Evolutionary conservation across 2,329 filamentous ascomycete genomes (phyloP).

Genomic region (Colletotrichum shisoi): DNA sequence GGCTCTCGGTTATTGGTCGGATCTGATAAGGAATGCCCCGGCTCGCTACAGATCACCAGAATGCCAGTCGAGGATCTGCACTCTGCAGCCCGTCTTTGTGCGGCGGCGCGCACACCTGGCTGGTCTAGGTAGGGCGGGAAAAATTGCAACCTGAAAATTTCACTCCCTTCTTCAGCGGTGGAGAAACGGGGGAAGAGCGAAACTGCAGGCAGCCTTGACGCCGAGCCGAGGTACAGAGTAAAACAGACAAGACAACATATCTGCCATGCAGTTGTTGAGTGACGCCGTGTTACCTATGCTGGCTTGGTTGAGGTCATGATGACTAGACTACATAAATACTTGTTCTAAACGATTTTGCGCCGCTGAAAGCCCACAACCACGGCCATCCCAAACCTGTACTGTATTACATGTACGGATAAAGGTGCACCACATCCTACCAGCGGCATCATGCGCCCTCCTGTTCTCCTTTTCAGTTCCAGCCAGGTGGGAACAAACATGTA

Average conservation of each 20-base stretch:
- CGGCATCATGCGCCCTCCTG: too few species aligned
- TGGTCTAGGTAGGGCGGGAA: too few species aligned
- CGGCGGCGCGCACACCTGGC: conserved; percentile 23
- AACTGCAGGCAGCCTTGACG: conserved; percentile 12
- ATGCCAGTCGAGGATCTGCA: conserved; percentile 7
- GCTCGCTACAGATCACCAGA: conserved; percentile 30
- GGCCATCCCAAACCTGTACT: background rate
- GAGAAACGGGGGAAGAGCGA: conserved; percentile 12
- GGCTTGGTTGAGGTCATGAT: too few species aligned
- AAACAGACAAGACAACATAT: background rate
- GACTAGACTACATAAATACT: too few species aligned
- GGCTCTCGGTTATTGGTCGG: conserved; percentile 33
- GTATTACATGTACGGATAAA: background rate
- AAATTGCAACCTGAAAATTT: conserved; percentile 20
- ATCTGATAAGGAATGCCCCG: conserved; percentile 36
- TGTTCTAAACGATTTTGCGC: too few species aligned
- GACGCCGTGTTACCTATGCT: too few species aligned
- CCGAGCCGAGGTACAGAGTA: conserved; percentile 23
- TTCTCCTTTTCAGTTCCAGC: background rate
- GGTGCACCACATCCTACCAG: background rate
- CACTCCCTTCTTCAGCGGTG: conserved; percentile 3
- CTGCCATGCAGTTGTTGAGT: too few species aligned
- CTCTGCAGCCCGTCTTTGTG: conserved; percentile 1
- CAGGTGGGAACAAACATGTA: background rate
- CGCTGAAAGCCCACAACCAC: background rate